Evolutionary conservation across 202 grass and related monocot species (phyloP).

Genomic region (Digitaria exilis): DNA sequence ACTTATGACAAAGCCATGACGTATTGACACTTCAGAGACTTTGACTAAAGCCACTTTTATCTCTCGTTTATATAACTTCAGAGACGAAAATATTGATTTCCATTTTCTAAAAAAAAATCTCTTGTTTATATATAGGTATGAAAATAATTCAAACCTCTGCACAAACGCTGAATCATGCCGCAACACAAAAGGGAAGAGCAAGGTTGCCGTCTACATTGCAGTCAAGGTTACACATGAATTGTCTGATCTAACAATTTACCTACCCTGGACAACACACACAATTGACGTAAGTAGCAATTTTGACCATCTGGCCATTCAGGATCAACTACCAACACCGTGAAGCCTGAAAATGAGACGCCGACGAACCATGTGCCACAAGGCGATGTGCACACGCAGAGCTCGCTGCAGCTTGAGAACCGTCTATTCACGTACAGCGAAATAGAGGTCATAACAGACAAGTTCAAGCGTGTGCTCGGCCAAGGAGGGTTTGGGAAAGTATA

Average conservation of each 20-base stretch:
- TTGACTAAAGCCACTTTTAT: background rate
- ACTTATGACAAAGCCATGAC: background rate
- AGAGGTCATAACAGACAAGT: constrained; percentile 45
- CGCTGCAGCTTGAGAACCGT: constrained; percentile 31
- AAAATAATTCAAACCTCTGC: constrained; percentile 46
- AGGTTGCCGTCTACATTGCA: constrained; percentile 42
- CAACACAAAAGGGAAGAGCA: constrained; percentile 33
- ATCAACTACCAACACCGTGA: background rate
- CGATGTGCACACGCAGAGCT: background rate
- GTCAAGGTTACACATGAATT: constrained; percentile 33
- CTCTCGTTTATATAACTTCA: background rate
- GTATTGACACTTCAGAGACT: too few species aligned
- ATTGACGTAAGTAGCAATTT: background rate
- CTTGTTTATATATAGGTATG: too few species aligned
- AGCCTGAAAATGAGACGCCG: background rate
- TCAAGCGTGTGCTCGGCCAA: constrained; percentile 37
- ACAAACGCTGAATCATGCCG: constrained; percentile 28
- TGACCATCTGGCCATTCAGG: background rate
- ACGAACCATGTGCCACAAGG: background rate
- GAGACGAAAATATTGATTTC: too few species aligned
- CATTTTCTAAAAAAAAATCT: too few species aligned
- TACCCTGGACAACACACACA: background rate
- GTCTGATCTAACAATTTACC: background rate
- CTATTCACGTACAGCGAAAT: constrained; percentile 50
- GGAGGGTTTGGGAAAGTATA: constrained; percentile 66